A percentile compares a stretch with the other conserved stretches of the same genome.
Conservation (phyloP, 495 filamentous ascomycete species). For the Xylaria cubensis region DNA sequence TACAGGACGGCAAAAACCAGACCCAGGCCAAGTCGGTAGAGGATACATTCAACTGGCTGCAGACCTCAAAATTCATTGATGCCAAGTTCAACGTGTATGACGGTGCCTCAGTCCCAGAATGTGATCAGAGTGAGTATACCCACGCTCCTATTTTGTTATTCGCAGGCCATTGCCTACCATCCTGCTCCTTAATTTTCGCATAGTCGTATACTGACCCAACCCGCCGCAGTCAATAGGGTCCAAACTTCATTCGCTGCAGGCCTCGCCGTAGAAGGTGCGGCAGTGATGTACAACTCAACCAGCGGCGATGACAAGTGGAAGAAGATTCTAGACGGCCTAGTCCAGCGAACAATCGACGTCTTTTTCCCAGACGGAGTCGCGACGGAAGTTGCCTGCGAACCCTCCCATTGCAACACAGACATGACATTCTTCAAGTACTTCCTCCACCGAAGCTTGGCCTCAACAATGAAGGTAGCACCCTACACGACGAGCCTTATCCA, state of each 20-base stretch:
- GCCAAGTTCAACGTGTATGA: constrained; percentile 67
- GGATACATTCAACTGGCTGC: constrained; percentile 68
- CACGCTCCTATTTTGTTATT: neutral
- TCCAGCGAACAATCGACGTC: constrained; percentile 59
- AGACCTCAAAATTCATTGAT: constrained; percentile 56
- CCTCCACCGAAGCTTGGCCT: constrained; percentile 73
- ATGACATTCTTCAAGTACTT: constrained; percentile 81
- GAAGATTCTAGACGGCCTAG: constrained; percentile 59
- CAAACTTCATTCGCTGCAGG: constrained; percentile 75
- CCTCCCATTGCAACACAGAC: constrained; percentile 66
- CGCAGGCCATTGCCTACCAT: neutral
- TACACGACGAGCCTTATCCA: constrained; percentile 66
- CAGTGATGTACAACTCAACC: constrained; percentile 73
- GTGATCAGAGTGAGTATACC: constrained; percentile 42
- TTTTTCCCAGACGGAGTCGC: constrained; percentile 61
- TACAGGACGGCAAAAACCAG: constrained; percentile 68
- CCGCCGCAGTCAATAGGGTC: constrained; percentile 48
- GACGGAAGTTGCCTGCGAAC: constrained; percentile 70
- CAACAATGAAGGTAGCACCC: constrained; percentile 70
- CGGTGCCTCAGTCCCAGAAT: constrained; percentile 64
- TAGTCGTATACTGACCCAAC: neutral
- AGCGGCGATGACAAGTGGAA: constrained; percentile 61
- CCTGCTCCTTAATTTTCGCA: neutral
- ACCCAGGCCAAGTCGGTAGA: constrained; percentile 74
- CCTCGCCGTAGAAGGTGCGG: constrained; percentile 67